Conservation (phyloP, 345 rosid species). For the Melaleuca alternifolia region DNA sequence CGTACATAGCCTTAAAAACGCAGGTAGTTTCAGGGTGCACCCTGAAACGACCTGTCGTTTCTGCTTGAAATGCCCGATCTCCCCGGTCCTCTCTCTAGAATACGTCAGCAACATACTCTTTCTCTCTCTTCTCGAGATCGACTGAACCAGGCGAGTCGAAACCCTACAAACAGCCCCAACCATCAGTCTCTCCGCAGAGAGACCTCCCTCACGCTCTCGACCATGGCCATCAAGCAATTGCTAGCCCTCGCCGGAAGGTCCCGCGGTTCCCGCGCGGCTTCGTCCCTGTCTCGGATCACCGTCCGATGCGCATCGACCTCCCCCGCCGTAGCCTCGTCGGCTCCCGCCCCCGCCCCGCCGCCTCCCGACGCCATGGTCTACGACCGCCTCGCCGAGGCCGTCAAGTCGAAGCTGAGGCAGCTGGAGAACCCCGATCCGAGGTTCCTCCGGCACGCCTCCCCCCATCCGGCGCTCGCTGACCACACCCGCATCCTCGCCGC, state of each 20-base stretch:
- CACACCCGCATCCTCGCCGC: slow-evolving; percentile 77
- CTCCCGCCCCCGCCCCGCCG: slow-evolving; percentile 35
- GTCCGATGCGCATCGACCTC: slow-evolving; percentile 34
- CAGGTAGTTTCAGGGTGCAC: background rate
- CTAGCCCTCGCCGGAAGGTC: slow-evolving; percentile 4
- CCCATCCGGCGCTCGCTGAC: slow-evolving; percentile 48
- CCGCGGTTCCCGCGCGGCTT: slow-evolving; percentile 41
- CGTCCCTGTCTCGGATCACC: slow-evolving; percentile 5
- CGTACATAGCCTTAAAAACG: background rate
- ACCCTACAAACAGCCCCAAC: background rate
- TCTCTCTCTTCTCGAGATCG: background rate
- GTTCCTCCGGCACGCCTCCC: slow-evolving; percentile 91
- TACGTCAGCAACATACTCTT: background rate
- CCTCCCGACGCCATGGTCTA: slow-evolving; percentile 63
- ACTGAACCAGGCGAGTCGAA: background rate
- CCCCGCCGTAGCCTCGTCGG: slow-evolving; percentile 20
- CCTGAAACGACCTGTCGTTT: background rate
- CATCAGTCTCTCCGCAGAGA: background rate
- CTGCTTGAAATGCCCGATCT: background rate
- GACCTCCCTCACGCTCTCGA: background rate
- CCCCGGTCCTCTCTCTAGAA: background rate
- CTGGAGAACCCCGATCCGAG: slow-evolving; percentile 79
- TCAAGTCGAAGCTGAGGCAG: slow-evolving; percentile 46
- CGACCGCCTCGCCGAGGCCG: slow-evolving; percentile 59
- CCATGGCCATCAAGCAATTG: background rate